phyloP scores from a whole-genome alignment of 495 filamentous ascomycete genomes.

The Friedmanniomyces simplex region DNA sequence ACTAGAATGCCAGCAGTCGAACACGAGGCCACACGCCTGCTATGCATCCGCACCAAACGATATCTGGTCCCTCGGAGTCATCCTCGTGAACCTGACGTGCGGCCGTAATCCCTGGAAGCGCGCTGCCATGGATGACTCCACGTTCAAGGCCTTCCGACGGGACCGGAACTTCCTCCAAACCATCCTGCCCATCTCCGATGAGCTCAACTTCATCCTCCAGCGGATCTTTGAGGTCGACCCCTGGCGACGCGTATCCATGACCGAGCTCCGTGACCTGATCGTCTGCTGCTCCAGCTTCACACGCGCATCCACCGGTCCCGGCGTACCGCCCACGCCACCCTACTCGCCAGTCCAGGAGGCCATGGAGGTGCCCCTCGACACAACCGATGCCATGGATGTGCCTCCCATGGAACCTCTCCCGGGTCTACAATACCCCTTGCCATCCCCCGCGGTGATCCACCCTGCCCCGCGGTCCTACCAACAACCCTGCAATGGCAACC shows the following conservation, averaged over 20 bases:
- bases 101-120: slow-evolving; percentile 98
- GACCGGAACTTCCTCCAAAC: slow-evolving; percentile 81
- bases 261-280: slow-evolving; percentile 70
- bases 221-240: slow-evolving; percentile 88
- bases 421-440: slow-evolving; percentile 11
- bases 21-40: slow-evolving; percentile 62
- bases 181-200: slow-evolving; percentile 83
- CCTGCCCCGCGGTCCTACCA: too few species aligned
- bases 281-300: slow-evolving; percentile 69
- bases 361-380: neutral
- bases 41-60: slow-evolving; percentile 94
- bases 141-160: slow-evolving; percentile 83
- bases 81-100: slow-evolving; percentile 94
- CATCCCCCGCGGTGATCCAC: neutral
- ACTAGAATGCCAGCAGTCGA: slow-evolving; percentile 85
- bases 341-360: slow-evolving; percentile 10
- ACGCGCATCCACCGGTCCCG: slow-evolving; percentile 17
- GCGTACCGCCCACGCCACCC: slow-evolving; percentile 18
- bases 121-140: slow-evolving; percentile 84
- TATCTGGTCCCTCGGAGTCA: slow-evolving; percentile 94
- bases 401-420: slow-evolving; percentile 17
- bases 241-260: slow-evolving; percentile 70
- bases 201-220: slow-evolving; percentile 78
- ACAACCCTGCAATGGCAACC: neutral
- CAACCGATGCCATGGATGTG: slow-evolving; percentile 3